These are phyloP conservation scores for Mycena floridula DNA, from an alignment of 768 basidiomycete genomes.

Conservation along the genomic window DNA sequence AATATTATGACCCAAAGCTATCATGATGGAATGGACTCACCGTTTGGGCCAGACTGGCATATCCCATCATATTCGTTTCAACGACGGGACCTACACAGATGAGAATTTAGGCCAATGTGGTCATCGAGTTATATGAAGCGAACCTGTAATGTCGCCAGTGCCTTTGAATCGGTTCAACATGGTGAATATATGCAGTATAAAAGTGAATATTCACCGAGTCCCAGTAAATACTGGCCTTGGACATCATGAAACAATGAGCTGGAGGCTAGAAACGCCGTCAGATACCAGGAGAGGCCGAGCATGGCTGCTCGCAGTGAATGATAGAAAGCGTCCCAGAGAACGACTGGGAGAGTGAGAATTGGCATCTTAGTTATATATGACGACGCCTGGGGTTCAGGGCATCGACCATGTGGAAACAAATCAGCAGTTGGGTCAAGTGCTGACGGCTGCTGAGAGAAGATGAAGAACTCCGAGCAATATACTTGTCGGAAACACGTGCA, in stretches of 20 bases:
- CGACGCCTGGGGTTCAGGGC: not conserved
- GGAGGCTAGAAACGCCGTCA: conserved; percentile 36
- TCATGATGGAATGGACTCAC: conserved; percentile 45
- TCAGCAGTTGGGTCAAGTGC: not conserved
- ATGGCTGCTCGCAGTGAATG: conserved; percentile 27
- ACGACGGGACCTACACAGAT: conserved; percentile 51
- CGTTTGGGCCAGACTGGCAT: not conserved
- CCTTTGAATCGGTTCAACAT: conserved; percentile 27
- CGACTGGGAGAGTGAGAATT: not conserved
- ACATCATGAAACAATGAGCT: conserved; percentile 25
- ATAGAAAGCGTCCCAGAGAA: too few relatives aligned
- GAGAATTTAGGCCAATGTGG: conserved; percentile 7
- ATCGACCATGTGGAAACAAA: not conserved
- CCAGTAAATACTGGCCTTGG: conserved; percentile 46
- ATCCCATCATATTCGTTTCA: conserved; percentile 80
- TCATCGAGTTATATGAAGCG: conserved; percentile 11
- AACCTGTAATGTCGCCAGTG: conserved; percentile 74
- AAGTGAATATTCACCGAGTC: conserved; percentile 48
- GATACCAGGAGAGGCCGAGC: conserved; percentile 33
- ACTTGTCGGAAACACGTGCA: too few relatives aligned
- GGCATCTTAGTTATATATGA: not conserved
- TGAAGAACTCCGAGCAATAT: too few relatives aligned
- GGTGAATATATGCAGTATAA: conserved; percentile 1
- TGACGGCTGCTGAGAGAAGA: too few relatives aligned
- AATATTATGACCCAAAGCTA: conserved; percentile 54